phyloP scores from a whole-genome alignment of 2,329 filamentous ascomycete genomes.

The Fusarium udum region DNA sequence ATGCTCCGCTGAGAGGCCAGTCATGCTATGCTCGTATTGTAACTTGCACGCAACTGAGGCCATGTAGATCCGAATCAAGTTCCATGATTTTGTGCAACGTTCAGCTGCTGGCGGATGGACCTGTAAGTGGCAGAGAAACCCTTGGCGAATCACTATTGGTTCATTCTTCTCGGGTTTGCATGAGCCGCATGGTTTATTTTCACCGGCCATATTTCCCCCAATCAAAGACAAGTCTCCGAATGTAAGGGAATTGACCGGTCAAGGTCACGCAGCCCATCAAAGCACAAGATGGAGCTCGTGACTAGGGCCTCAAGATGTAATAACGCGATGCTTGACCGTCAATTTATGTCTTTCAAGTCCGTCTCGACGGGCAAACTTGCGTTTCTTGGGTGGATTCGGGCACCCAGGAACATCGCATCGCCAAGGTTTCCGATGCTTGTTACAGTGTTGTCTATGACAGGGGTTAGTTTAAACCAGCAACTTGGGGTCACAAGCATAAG shows the following conservation, averaged over 20 bases:
- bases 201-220: constrained; percentile 37
- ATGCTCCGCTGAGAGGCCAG: not conserved
- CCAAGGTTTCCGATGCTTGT: constrained; percentile 56
- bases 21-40: not conserved
- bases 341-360: constrained; percentile 54
- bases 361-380: constrained; percentile 54
- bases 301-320: constrained; percentile 38
- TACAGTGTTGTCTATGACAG: constrained; percentile 52
- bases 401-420: constrained; percentile 52
- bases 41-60: not conserved
- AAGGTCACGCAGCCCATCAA: constrained; percentile 30
- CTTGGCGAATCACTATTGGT: constrained; percentile 32
- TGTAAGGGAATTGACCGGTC: constrained; percentile 41
- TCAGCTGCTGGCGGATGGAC: constrained; percentile 18
- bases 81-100: constrained; percentile 19
- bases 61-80: constrained; percentile 11
- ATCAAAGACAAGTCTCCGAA: constrained; percentile 32
- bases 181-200: constrained; percentile 30
- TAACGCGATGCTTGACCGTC: constrained; percentile 51
- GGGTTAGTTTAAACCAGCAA: constrained; percentile 30
- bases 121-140: constrained; percentile 16
- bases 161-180: constrained; percentile 24
- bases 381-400: constrained; percentile 54
- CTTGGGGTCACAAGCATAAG: constrained; percentile 9
- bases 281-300: constrained; percentile 23